A percentile compares a stretch with the other conserved stretches of the same genome.
phyloP scores from a whole-genome alignment of 2,329 filamentous ascomycete species.

The Neoscytalidium dimidiatum region DNA sequence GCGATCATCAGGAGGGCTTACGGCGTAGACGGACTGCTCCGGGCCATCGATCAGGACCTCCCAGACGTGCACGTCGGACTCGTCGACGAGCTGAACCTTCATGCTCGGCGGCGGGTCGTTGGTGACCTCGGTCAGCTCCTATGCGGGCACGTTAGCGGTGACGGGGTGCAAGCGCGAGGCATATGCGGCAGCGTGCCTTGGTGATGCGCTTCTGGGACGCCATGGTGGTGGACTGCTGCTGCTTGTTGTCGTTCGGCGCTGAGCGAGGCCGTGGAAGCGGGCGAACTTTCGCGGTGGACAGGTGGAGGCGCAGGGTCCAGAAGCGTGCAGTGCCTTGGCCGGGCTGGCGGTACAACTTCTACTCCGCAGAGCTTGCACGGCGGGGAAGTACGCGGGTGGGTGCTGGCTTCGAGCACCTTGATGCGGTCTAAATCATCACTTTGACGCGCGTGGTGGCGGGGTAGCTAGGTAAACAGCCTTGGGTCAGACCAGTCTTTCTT shows the following conservation, averaged over 20 bases:
- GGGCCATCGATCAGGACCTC: conserved; percentile 68
- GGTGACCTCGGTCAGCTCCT: conserved; percentile 65
- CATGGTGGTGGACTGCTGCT: conserved; percentile 11
- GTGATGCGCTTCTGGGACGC: conserved; percentile 17
- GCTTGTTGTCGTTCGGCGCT: not conserved
- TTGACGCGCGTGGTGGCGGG: conserved; percentile 1
- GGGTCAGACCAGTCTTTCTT: conserved; percentile 8
- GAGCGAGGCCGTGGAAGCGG: not conserved
- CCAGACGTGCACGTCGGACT: conserved; percentile 69
- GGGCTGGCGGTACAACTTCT: not conserved
- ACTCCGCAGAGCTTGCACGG: not conserved
- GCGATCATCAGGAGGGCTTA: conserved; percentile 42
- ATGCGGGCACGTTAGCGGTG: conserved; percentile 3
- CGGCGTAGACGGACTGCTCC: conserved; percentile 64
- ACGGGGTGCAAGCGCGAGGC: not conserved
- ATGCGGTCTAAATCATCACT: not conserved
- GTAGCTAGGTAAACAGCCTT: conserved; percentile 7
- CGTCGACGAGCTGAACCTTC: conserved; percentile 58
- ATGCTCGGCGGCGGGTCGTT: conserved; percentile 59
- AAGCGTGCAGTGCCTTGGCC: not conserved
- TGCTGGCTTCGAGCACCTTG: conserved; percentile 10
- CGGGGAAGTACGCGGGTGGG: not conserved
- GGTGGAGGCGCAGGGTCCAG: conserved; percentile 7
- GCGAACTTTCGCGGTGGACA: not conserved
- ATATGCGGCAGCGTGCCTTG: conserved; percentile 2